Conservation (phyloP, 495 filamentous ascomycete genomes). For the Aspergillus baeticus region DNA sequence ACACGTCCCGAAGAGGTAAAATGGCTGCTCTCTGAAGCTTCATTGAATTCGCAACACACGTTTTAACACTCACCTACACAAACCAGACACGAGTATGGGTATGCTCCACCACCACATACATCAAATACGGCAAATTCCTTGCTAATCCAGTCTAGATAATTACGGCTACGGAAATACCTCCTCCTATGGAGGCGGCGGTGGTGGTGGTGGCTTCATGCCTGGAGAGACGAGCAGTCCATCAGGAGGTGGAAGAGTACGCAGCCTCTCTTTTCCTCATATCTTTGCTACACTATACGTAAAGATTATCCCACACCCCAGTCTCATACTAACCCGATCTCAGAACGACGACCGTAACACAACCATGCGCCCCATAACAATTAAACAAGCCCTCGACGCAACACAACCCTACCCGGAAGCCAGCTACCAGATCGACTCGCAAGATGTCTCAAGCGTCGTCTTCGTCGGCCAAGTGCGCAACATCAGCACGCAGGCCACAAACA, state of each 20-base stretch:
- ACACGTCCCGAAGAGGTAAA: constrained; percentile 49
- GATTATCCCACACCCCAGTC: neutral
- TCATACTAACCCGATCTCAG: constrained; percentile 19
- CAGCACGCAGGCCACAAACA: constrained; percentile 81
- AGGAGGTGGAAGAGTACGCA: constrained; percentile 41
- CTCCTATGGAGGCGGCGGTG: constrained; percentile 54
- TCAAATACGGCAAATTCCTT: neutral
- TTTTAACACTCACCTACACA: neutral
- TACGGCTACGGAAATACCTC: constrained; percentile 54
- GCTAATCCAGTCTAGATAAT: constrained; percentile 22
- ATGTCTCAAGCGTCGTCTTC: constrained; percentile 65
- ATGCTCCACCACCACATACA: neutral
- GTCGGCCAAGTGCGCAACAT: constrained; percentile 88
- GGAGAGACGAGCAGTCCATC: constrained; percentile 49
- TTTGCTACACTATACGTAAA: neutral
- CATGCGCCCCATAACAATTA: constrained; percentile 89
- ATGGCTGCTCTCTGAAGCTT: constrained; percentile 18
- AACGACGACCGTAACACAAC: constrained; percentile 67
- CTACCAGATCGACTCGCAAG: constrained; percentile 75
- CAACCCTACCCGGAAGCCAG: constrained; percentile 70
- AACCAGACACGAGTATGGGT: constrained; percentile 26
- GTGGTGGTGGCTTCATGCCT: constrained; percentile 68
- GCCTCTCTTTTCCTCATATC: neutral
- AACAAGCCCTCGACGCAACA: constrained; percentile 81
- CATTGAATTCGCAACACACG: neutral